phyloP scores from a whole-genome alignment of 352 stramenopile genomes.

The Globisporangium nagaii region DNA sequence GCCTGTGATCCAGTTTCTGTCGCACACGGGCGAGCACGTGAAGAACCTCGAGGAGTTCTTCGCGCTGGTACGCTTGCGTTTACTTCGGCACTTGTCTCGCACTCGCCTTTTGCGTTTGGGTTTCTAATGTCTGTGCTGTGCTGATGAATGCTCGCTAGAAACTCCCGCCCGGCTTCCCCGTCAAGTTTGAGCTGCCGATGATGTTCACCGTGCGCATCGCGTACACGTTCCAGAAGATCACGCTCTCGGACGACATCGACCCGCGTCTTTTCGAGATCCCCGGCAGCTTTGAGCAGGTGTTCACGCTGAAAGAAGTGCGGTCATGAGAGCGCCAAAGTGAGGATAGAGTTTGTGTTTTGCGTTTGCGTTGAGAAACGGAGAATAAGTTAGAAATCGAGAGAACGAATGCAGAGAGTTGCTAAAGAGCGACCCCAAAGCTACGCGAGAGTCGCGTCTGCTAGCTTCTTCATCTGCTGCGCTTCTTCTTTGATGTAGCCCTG shows the following conservation, averaged over 20 bases:
- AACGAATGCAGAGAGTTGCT: too few relatives aligned
- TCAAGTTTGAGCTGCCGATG: constrained; percentile 80
- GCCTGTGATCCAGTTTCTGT: constrained; percentile 73
- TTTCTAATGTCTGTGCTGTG: not conserved
- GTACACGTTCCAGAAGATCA: constrained; percentile 78
- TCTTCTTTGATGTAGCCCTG: not conserved
- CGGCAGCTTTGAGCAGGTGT: constrained; percentile 45
- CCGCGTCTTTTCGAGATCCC: constrained; percentile 52
- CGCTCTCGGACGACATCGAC: constrained; percentile 43
- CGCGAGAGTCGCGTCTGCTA: not conserved
- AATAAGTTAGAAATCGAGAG: constrained; percentile 6
- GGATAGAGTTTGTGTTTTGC: not conserved
- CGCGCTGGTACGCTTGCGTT: constrained; percentile 44
- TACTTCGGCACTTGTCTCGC: not conserved
- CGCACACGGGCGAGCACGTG: constrained; percentile 66
- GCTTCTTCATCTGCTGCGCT: not conserved
- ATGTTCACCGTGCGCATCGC: constrained; percentile 76
- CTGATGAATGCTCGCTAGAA: too few relatives aligned
- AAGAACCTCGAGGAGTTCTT: constrained; percentile 84
- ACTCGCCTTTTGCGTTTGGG: not conserved
- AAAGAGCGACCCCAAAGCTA: too few relatives aligned
- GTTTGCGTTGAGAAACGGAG: not conserved
- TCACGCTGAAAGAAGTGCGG: constrained; percentile 48
- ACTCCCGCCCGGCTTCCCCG: constrained; percentile 73
- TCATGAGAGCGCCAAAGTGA: not conserved